These are phyloP conservation scores for Lentinula boryana DNA, from an alignment of 768 basidiomycete species.

Conservation along the genomic window DNA sequence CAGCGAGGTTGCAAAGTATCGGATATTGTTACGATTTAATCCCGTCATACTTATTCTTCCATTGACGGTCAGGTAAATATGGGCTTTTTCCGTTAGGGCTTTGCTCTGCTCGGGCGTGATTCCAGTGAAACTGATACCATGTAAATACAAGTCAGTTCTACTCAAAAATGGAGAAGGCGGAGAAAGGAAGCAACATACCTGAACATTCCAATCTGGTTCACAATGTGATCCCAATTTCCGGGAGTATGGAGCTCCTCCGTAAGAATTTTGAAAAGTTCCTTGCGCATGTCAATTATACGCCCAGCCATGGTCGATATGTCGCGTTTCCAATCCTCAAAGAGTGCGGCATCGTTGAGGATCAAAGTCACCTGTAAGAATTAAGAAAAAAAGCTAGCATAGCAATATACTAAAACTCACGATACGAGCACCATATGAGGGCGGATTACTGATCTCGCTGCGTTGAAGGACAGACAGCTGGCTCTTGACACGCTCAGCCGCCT, in stretches of 20 bases:
- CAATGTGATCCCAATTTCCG: conserved; percentile 94
- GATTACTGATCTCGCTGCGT: conserved; percentile 93
- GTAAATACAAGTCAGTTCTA: not conserved
- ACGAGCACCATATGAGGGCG: conserved; percentile 86
- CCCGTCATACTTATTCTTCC: conserved; percentile 96
- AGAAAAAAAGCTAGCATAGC: not conserved
- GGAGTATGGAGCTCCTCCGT: conserved; percentile 80
- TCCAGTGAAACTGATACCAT: conserved; percentile 68
- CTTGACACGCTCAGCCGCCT: conserved; percentile 66
- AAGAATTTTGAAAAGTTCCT: conserved; percentile 67
- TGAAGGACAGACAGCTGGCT: conserved; percentile 90
- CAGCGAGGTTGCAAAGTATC: conserved; percentile 65
- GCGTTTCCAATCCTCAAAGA: conserved; percentile 85
- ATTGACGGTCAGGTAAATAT: conserved; percentile 82
- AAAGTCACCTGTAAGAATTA: conserved; percentile 50
- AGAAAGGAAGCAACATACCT: conserved; percentile 42
- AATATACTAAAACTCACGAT: conserved; percentile 44
- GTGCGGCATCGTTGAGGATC: conserved; percentile 67
- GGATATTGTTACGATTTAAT: conserved; percentile 74
- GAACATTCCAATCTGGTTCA: conserved; percentile 97
- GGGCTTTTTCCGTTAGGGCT: conserved; percentile 62
- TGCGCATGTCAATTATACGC: conserved; percentile 89
- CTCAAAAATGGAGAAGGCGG: conserved; percentile 12
- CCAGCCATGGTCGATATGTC: conserved; percentile 92
- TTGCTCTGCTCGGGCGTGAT: conserved; percentile 61